Evolutionary conservation across 225 moss, liverwort and hornwort species (phyloP).

Genomic region (Sphagnum contortum): DNA sequence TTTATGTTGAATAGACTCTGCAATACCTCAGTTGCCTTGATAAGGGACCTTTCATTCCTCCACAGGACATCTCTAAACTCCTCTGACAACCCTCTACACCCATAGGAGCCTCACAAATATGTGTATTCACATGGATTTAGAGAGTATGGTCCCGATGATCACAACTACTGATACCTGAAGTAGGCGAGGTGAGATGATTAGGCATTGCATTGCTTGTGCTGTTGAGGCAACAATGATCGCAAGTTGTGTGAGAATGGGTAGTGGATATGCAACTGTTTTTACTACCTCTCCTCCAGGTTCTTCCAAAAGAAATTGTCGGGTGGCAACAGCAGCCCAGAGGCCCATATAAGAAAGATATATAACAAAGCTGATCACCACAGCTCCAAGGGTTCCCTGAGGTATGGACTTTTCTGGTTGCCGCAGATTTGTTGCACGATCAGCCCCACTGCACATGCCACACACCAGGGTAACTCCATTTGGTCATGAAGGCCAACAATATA

Average conservation of each 20-base stretch:
- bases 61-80: too few species aligned
- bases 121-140: too few species aligned
- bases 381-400: constrained; percentile 81
- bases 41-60: too few species aligned
- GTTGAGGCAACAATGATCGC: constrained; percentile 81
- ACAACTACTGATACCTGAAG: constrained; percentile 49
- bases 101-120: too few species aligned
- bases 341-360: constrained; percentile 94
- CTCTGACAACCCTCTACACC: too few species aligned
- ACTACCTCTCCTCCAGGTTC: constrained; percentile 52
- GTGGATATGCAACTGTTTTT: constrained; percentile 63
- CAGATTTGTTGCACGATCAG: constrained; percentile 82
- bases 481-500: too few species aligned
- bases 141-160: too few species aligned
- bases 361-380: constrained; percentile 67
- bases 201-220: constrained; percentile 91
- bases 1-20: too few species aligned
- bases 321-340: constrained; percentile 85
- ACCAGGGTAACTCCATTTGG: too few species aligned
- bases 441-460: constrained; percentile 45
- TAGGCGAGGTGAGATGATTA: constrained; percentile 80
- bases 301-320: constrained; percentile 73
- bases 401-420: constrained; percentile 76
- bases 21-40: too few species aligned
- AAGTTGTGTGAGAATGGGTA: constrained; percentile 85